Conservation (phyloP, 495 filamentous ascomycete genomes). For the Oleoguttula mirabilis region DNA sequence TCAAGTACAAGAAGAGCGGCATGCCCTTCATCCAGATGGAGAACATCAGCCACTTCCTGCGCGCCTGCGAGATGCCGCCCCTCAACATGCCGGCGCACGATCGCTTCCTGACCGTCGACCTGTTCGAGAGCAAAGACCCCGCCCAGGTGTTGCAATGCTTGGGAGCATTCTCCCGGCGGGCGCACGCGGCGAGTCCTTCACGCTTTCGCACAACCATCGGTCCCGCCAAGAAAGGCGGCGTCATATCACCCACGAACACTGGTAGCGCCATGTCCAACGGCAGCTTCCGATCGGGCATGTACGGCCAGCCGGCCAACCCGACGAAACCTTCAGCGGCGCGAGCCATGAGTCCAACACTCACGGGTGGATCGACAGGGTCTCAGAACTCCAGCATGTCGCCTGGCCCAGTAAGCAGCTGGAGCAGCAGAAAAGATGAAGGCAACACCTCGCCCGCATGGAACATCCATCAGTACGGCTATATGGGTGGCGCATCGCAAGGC, state of each 20-base stretch:
- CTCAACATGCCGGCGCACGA: constrained; percentile 86
- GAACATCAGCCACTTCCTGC: constrained; percentile 94
- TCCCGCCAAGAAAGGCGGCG: constrained; percentile 46
- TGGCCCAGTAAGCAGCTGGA: constrained; percentile 72
- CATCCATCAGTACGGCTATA: constrained; percentile 95
- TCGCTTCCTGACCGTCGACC: constrained; percentile 91
- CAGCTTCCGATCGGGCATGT: constrained; percentile 4
- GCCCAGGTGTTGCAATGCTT: constrained; percentile 93
- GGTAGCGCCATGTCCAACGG: neutral
- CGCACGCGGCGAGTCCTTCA: constrained; percentile 61
- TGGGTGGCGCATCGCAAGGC: constrained; percentile 94
- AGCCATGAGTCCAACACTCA: constrained; percentile 44
- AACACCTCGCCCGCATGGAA: constrained; percentile 90
- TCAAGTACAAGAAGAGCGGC: constrained; percentile 66
- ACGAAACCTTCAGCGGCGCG: constrained; percentile 37
- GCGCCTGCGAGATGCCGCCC: constrained; percentile 69
- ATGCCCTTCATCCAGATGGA: constrained; percentile 99
- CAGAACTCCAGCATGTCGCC: constrained; percentile 32
- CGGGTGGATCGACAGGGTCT: constrained; percentile 32
- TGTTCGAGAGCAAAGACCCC: constrained; percentile 93
- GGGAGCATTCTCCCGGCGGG: constrained; percentile 77
- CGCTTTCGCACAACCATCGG: constrained; percentile 64
- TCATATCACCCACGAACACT: constrained; percentile 47
- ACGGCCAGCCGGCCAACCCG: constrained; percentile 46
- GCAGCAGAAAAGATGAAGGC: constrained; percentile 67